Evolutionary conservation across 2,329 filamentous ascomycete genomes (phyloP).

Genomic region (Sclerotinia borealis): DNA sequence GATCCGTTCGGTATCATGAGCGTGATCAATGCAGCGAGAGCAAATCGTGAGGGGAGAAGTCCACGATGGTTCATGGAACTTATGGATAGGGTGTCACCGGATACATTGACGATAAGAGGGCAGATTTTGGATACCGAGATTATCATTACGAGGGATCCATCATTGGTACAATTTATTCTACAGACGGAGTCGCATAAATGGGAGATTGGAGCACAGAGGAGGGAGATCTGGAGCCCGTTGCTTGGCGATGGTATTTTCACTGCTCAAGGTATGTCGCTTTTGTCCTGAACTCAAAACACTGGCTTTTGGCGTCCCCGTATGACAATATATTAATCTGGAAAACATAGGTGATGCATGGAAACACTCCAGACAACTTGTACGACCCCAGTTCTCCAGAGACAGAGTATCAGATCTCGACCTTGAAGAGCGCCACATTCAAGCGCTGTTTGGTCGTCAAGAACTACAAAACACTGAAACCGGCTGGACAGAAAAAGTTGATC

Average conservation of each 20-base stretch:
- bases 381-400: slow-evolving; percentile 38
- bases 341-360: slow-evolving; percentile 27
- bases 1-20: not conserved
- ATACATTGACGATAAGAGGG: not conserved
- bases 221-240: slow-evolving; percentile 30
- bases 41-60: not conserved
- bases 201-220: slow-evolving; percentile 34
- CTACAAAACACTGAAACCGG: slow-evolving; percentile 16
- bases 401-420: slow-evolving; percentile 41
- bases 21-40: not conserved
- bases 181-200: slow-evolving; percentile 22
- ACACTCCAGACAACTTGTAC: slow-evolving; percentile 36
- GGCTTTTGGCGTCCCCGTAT: no score
- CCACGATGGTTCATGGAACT: not conserved
- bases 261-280: not conserved
- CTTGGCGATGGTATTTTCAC: slow-evolving; percentile 26
- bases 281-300: not conserved
- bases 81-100: not conserved
- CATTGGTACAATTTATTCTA: not conserved
- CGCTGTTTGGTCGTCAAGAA: slow-evolving; percentile 9
- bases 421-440: slow-evolving; percentile 38
- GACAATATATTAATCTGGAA: not conserved
- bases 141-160: not conserved
- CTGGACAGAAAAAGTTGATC: slow-evolving; percentile 44
- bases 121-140: not conserved